Evolutionary conservation across 2,329 filamentous ascomycete species (phyloP).

Genomic region (Phialophora expanda): DNA sequence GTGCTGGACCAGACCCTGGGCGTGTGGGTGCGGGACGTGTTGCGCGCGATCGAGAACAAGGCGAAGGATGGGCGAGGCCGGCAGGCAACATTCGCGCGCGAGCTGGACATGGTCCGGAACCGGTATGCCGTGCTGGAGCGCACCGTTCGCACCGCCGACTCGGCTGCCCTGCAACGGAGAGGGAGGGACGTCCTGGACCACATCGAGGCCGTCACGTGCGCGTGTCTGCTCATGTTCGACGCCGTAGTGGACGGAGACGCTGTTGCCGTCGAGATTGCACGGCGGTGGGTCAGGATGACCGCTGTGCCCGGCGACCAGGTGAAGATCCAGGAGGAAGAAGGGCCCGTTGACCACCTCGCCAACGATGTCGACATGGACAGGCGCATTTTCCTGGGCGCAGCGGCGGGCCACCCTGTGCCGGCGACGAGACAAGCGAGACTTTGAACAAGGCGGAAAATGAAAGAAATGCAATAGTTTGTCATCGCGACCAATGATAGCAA

Average conservation of each 20-base stretch:
- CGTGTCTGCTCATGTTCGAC: slow-evolving; percentile 48
- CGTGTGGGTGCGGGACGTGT: slow-evolving; percentile 22
- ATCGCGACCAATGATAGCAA: no score
- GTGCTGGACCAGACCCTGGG: slow-evolving; percentile 27
- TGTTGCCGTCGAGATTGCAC: slow-evolving; percentile 45
- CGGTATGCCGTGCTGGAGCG: slow-evolving; percentile 23
- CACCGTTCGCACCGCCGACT: slow-evolving; percentile 13
- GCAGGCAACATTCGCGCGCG: background rate
- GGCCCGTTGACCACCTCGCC: background rate
- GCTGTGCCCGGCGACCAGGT: slow-evolving; percentile 25
- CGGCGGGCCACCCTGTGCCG: background rate
- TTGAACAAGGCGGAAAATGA: slow-evolving; percentile 3
- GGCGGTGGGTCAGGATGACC: slow-evolving; percentile 44
- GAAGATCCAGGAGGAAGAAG: slow-evolving; percentile 3
- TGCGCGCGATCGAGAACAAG: slow-evolving; percentile 9
- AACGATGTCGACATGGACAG: slow-evolving; percentile 31
- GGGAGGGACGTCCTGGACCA: slow-evolving; percentile 30
- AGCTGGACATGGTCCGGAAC: slow-evolving; percentile 22
- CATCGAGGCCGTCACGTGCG: slow-evolving; percentile 42
- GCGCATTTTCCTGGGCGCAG: slow-evolving; percentile 33
- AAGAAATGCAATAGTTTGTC: no score
- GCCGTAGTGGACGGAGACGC: slow-evolving; percentile 45
- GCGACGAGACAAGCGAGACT: slow-evolving; percentile 22
- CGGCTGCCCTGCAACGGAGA: slow-evolving; percentile 21
- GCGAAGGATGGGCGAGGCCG: no score